Percentiles rank a stretch among this genome's conserved stretches.
Evolutionary conservation across 371 early-diverging fungal species (phyloP).

Genomic region (Conidiobolus incongruus): DNA sequence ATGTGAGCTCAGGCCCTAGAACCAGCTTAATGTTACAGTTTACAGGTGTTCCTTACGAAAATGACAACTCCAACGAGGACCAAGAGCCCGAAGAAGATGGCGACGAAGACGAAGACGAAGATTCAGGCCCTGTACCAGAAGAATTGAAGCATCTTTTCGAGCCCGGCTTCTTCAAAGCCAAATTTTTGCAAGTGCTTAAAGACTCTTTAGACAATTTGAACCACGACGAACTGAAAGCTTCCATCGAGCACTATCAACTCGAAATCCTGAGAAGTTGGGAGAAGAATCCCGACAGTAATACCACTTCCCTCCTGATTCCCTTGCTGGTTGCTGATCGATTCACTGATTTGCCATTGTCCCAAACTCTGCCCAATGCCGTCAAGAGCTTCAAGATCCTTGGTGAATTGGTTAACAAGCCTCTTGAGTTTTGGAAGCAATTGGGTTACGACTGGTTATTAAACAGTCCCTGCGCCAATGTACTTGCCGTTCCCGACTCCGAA

Average conservation of each 20-base stretch:
- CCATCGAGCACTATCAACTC: slow-evolving; percentile 15
- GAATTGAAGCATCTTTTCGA: slow-evolving; percentile 12
- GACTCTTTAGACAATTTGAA: slow-evolving; percentile 12
- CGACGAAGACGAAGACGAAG: slow-evolving; percentile 8
- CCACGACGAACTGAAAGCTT: slow-evolving; percentile 9
- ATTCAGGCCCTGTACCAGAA: no score
- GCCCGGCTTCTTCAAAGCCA: slow-evolving; percentile 11
- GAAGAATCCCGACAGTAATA: slow-evolving; percentile 31
- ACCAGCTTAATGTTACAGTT: slow-evolving; percentile 23
- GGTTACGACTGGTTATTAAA: slow-evolving; percentile 28
- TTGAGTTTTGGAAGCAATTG: slow-evolving; percentile 32
- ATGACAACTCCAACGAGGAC: slow-evolving; percentile 3
- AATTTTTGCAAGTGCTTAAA: slow-evolving; percentile 12
- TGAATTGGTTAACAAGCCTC: slow-evolving; percentile 17
- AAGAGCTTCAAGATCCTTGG: slow-evolving; percentile 22
- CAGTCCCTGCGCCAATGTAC: slow-evolving; percentile 22
- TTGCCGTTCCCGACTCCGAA: slow-evolving; percentile 23
- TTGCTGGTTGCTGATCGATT: slow-evolving; percentile 32
- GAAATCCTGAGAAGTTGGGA: slow-evolving; percentile 24
- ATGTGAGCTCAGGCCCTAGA: slow-evolving; percentile 19
- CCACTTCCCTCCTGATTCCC: slow-evolving; percentile 19
- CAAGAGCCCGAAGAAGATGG: slow-evolving; percentile 3
- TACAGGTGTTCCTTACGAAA: slow-evolving; percentile 23
- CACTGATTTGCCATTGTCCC: slow-evolving; percentile 5
- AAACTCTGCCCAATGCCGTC: slow-evolving; percentile 8